These are phyloP conservation scores for Lasiodiplodia citricola DNA, from an alignment of 2,329 filamentous ascomycete genomes.

Conservation along the genomic window DNA sequence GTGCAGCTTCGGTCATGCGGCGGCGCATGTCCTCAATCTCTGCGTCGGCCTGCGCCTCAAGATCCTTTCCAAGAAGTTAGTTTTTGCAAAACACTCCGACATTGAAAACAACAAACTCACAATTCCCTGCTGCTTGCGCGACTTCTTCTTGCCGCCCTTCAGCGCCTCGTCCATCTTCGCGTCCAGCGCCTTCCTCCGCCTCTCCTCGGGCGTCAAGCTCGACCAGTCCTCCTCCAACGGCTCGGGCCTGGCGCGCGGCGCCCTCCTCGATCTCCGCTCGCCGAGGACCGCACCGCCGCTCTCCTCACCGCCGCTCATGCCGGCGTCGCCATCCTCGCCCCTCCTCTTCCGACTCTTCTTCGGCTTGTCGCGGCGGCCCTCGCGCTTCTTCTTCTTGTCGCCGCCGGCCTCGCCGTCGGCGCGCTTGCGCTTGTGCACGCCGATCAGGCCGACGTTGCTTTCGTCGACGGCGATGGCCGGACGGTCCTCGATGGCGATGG, in stretches of 20 bases:
- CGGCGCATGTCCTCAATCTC: conserved; percentile 87
- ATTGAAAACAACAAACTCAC: conserved; percentile 56
- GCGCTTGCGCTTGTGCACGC: conserved; percentile 69
- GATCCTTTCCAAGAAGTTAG: conserved; percentile 62
- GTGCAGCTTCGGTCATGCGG: conserved; percentile 88
- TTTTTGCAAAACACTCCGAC: conserved; percentile 28
- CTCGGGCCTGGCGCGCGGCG: conserved; percentile 44
- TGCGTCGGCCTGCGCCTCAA: conserved; percentile 88
- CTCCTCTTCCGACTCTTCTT: conserved; percentile 57
- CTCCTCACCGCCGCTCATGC: conserved; percentile 38
- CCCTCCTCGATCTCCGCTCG: conserved; percentile 58
- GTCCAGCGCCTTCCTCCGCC: conserved; percentile 83
- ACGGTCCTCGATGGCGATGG: conserved; percentile 65
- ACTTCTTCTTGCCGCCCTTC: conserved; percentile 77
- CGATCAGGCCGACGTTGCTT: conserved; percentile 64
- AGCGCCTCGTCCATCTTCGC: conserved; percentile 86
- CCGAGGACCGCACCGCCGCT: conserved; percentile 31
- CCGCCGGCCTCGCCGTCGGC: conserved; percentile 62
- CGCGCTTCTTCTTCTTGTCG: conserved; percentile 72
- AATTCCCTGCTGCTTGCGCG: conserved; percentile 84
- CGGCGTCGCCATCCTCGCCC: conserved; percentile 46
- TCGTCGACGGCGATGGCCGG: conserved; percentile 65
- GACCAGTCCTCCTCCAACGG: conserved; percentile 71
- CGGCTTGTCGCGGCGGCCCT: conserved; percentile 60
- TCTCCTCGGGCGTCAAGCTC: conserved; percentile 80